Evolutionary conservation across 139 green algal species (phyloP).

Genomic region (Diplosphaera chodatii): DNA sequence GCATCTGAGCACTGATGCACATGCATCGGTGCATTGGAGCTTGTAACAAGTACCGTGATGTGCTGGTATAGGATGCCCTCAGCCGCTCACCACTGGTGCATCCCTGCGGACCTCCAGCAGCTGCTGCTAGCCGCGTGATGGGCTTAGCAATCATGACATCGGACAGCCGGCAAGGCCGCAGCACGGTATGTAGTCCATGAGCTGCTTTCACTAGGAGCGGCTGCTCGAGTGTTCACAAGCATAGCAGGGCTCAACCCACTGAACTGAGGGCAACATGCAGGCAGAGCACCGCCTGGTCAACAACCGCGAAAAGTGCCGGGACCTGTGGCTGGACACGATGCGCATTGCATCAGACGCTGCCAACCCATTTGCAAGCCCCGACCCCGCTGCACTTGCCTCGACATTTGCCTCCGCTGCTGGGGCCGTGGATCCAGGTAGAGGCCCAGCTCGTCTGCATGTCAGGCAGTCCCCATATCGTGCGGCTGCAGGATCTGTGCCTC

Average conservation of each 20-base stretch:
- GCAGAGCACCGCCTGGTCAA: constrained; percentile 43
- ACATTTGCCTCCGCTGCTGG: constrained; percentile 7
- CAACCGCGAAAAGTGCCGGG: constrained; percentile 53
- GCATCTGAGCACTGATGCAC: too few relatives aligned
- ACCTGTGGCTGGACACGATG: constrained; percentile 45
- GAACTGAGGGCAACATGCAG: not conserved
- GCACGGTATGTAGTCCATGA: not conserved
- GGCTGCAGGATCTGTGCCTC: too few relatives aligned
- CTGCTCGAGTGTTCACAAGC: too few relatives aligned
- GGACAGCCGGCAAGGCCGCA: not conserved
- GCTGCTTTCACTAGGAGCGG: too few relatives aligned
- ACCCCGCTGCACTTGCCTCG: not conserved
- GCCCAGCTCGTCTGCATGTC: too few relatives aligned
- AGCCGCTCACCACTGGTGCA: too few relatives aligned
- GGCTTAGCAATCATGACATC: not conserved
- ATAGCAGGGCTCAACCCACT: too few relatives aligned
- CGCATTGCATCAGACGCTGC: constrained; percentile 15
- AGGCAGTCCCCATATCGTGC: not conserved
- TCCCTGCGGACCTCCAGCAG: too few relatives aligned
- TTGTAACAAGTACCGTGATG: too few relatives aligned
- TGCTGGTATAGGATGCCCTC: too few relatives aligned
- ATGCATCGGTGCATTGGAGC: too few relatives aligned
- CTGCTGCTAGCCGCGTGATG: not conserved
- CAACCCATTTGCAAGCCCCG: not conserved
- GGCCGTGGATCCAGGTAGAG: not conserved